These are phyloP conservation scores for Colletotrichum chlorophyti DNA, from an alignment of 2,329 filamentous ascomycete genomes.

Conservation along the genomic window DNA sequence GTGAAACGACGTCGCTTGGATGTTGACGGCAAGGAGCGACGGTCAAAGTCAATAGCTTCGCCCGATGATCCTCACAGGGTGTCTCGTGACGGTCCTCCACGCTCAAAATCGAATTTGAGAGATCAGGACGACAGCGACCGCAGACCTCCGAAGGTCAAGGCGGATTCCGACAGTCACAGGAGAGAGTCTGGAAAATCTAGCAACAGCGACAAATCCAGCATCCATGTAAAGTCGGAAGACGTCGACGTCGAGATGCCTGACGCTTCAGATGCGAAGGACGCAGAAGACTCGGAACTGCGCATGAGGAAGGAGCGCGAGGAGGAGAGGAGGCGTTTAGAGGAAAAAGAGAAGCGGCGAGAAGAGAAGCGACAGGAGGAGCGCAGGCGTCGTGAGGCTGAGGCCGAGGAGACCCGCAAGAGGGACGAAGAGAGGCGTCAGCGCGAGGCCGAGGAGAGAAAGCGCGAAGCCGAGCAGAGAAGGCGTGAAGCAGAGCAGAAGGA, in stretches of 20 bases:
- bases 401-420: conserved; percentile 39
- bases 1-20: conserved; percentile 66
- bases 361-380: conserved; percentile 31
- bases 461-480: conserved; percentile 29
- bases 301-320: conserved; percentile 45
- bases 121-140: conserved; percentile 49
- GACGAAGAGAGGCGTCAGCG: conserved; percentile 28
- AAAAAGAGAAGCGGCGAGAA: conserved; percentile 33
- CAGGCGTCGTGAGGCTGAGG: conserved; percentile 41
- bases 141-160: conserved; percentile 39
- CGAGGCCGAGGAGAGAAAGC: conserved; percentile 27
- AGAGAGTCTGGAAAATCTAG: conserved; percentile 49
- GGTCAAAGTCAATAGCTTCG: conserved; percentile 48
- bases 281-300: conserved; percentile 37
- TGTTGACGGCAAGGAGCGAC: conserved; percentile 57
- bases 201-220: conserved; percentile 53
- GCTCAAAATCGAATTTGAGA: conserved; percentile 41
- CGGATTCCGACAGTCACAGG: conserved; percentile 45
- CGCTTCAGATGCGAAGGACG: conserved; percentile 40
- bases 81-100: conserved; percentile 19
- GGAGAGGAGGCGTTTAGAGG: conserved; percentile 39
- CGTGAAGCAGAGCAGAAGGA: conserved; percentile 40
- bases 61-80: conserved; percentile 50
- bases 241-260: conserved; percentile 64
- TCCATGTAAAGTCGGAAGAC: conserved; percentile 66